A percentile compares a stretch with the other conserved stretches of the same genome.
Evolutionary conservation across 2,329 filamentous ascomycete species (phyloP).

Genomic region (Daldinia sp.): DNA sequence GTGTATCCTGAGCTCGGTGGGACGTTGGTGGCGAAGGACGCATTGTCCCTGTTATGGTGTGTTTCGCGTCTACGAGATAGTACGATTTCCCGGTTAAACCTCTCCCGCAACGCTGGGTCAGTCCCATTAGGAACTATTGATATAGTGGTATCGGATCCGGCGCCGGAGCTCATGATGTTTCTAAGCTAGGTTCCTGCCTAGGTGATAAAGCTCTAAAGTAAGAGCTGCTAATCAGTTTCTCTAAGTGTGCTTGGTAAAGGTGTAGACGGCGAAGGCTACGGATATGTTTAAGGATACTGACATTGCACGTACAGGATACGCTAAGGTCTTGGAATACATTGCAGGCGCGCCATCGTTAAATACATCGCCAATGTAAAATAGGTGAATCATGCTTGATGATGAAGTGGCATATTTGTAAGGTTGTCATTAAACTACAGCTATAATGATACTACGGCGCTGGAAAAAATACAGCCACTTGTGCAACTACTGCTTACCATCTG

Average conservation of each 20-base stretch:
- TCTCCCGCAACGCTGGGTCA: neutral
- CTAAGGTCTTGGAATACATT: neutral
- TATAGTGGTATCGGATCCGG: neutral
- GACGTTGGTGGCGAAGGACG: neutral
- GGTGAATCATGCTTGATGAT: constrained; percentile 1
- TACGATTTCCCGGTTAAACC: neutral
- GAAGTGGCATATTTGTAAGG: neutral
- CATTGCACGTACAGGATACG: neutral
- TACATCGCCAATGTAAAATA: neutral
- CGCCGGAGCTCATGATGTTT: neutral
- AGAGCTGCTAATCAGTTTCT: neutral
- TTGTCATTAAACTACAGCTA: neutral
- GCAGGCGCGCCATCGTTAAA: neutral
- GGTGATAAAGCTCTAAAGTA: neutral
- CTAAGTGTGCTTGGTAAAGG: neutral
- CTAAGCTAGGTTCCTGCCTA: neutral
- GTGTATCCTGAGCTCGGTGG: neutral
- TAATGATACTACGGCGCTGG: constrained; percentile 9
- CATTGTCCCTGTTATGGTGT: neutral
- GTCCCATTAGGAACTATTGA: neutral
- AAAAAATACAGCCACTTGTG: constrained; percentile 3
- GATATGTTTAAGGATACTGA: neutral
- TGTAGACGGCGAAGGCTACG: neutral
- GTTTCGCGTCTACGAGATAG: neutral
- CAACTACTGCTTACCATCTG: neutral